phyloP scores from a whole-genome alignment of 2,329 filamentous ascomycete genomes.

The Xylaria sp. region DNA sequence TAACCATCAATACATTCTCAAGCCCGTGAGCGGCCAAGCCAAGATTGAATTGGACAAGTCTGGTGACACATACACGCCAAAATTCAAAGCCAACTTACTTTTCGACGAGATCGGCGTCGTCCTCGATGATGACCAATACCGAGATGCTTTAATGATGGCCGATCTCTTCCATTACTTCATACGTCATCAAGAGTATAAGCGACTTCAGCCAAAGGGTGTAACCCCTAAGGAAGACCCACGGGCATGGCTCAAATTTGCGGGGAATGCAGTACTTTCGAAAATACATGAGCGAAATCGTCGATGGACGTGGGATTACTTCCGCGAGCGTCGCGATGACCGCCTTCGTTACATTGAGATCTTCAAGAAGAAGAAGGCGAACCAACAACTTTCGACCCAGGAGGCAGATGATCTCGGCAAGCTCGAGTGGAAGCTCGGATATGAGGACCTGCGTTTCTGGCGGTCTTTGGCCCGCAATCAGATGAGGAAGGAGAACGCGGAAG shows the following conservation, averaged over 20 bases:
- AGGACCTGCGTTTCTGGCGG: conserved; percentile 97
- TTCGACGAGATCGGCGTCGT: conserved; percentile 99
- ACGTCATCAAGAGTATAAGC: conserved; percentile 96
- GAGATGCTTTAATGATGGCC: conserved; percentile 96
- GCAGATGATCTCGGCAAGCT: conserved; percentile 77
- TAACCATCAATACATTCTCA: conserved; percentile 91
- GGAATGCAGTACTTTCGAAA: conserved; percentile 86
- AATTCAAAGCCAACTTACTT: conserved; percentile 88
- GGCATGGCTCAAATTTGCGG: conserved; percentile 94
- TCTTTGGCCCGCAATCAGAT: conserved; percentile 94
- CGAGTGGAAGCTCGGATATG: conserved; percentile 90
- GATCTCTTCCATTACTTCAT: conserved; percentile 99
- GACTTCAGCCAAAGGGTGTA: conserved; percentile 83
- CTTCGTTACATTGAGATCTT: conserved; percentile 91
- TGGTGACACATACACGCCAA: conserved; percentile 79
- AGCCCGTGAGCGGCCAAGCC: conserved; percentile 93
- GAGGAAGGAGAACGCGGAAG: conserved; percentile 91
- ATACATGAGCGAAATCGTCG: conserved; percentile 93
- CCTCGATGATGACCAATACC: conserved; percentile 97
- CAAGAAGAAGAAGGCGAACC: conserved; percentile 88
- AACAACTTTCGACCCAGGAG: conserved; percentile 77
- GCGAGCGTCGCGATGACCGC: conserved; percentile 90
- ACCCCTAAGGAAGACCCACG: conserved; percentile 88
- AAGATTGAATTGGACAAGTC: conserved; percentile 97
- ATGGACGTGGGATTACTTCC: conserved; percentile 98